Base-by-base conservation (phyloP, 495 filamentous ascomycete species). In the Letharia lupina region DNA sequence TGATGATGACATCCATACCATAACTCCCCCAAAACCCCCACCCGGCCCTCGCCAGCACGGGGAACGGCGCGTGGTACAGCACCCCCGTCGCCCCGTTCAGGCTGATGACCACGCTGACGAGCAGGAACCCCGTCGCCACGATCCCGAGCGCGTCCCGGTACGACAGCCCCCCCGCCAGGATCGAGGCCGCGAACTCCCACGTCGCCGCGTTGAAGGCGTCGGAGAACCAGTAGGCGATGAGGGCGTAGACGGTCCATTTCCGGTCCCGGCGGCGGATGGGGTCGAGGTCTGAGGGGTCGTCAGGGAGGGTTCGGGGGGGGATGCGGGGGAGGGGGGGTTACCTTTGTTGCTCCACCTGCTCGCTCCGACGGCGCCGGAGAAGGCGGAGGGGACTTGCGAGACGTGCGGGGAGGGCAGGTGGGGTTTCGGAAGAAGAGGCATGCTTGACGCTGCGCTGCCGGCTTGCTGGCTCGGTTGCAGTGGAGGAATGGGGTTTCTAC, bases 11-110 rank as follows among this genome's bases (percentile, higher is more conserved):
- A 40, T 5, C 31, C 57, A 20, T 66, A 69, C 67, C 60, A 70
- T 89, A 89, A 6, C 82, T 82, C 60, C 86, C 81, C 77, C 84
- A 90, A 75, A 87, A 90, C 2, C 88, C 88, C 76, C 86, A 91
- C 66, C 79, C 79, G 13, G 86, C 85, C 23, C 87, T 82, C 2
- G 84, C 81, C 63, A 87, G 81, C 7, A 90, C 86, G 13, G 87
- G 85, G 74, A 90, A 91, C 7, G 86, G 85, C 10, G 85, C 78
- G 69, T 88, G 86, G 67, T 87, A 83, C 62, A 82, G 81, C 39
- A 82, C 81, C 13, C 85, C 83, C 39, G 85, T 84, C 11, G 83
- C 82, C 50, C 87, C 86, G 67, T 88, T 89, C 23, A 83, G 77
- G 20, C 84, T 77, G 68, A 88, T 87, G 18, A 86, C 81, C 61